Evolutionary conservation across 176 grass and related monocot genomes (phyloP).

Genomic region (Juncus inflexus): DNA sequence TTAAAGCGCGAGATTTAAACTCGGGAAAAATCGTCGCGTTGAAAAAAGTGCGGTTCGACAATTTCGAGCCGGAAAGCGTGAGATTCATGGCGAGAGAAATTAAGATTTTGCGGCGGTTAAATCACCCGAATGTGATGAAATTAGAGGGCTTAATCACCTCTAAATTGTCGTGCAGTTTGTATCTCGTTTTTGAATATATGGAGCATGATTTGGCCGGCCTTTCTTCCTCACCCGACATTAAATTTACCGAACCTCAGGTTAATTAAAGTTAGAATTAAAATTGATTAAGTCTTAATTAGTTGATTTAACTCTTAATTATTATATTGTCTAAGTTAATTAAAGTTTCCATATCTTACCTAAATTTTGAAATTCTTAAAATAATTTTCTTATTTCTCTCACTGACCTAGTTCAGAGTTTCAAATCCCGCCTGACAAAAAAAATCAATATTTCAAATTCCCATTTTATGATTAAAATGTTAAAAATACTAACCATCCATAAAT

Average conservation of each 20-base stretch:
- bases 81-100: constrained; percentile 98
- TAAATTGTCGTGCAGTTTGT: constrained; percentile 73
- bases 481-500: too few relatives aligned
- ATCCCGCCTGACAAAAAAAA: too few relatives aligned
- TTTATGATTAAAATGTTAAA: too few relatives aligned
- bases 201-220: constrained; percentile 95
- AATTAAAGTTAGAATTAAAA: constrained; percentile 8
- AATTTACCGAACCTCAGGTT: constrained; percentile 85
- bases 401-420: too few relatives aligned
- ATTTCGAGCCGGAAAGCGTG: constrained; percentile 93
- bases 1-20: constrained; percentile 68
- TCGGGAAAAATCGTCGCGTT: constrained; percentile 88
- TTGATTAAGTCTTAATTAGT: not conserved
- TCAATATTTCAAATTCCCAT: too few relatives aligned
- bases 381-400: too few relatives aligned
- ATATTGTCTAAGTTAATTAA: too few relatives aligned
- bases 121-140: constrained; percentile 96
- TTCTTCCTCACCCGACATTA: constrained; percentile 76
- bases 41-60: constrained; percentile 97
- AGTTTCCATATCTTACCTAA: too few relatives aligned
- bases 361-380: too few relatives aligned
- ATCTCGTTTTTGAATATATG: constrained; percentile 99
- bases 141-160: constrained; percentile 95
- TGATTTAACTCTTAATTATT: too few relatives aligned
- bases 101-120: constrained; percentile 76